A percentile compares a stretch with the other conserved stretches of the same genome.
Evolutionary conservation across 768 basidiomycete species (phyloP).

Genomic region (Tricholoma sp.): DNA sequence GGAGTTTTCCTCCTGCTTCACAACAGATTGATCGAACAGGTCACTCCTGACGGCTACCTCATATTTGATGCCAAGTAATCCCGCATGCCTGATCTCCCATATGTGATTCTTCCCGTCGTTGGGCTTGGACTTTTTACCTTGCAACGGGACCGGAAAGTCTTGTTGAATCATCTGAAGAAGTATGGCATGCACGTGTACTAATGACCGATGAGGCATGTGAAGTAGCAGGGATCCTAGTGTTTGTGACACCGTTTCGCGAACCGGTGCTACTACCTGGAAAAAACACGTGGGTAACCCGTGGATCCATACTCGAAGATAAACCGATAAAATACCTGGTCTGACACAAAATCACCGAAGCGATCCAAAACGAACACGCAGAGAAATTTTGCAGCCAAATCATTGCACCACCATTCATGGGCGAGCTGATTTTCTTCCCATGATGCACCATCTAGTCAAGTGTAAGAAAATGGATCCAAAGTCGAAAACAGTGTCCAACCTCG

Average conservation of each 20-base stretch:
- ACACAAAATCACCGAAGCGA: slow-evolving; percentile 97
- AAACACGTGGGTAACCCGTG: background rate
- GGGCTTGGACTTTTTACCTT: slow-evolving; percentile 21
- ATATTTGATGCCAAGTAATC: slow-evolving; percentile 94
- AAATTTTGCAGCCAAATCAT: slow-evolving; percentile 78
- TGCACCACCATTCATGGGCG: slow-evolving; percentile 85
- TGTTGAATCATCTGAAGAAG: slow-evolving; percentile 94
- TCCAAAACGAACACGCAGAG: slow-evolving; percentile 90
- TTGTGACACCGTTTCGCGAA: slow-evolving; percentile 93
- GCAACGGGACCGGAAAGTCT: slow-evolving; percentile 52
- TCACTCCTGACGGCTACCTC: slow-evolving; percentile 93
- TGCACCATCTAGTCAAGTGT: slow-evolving; percentile 37
- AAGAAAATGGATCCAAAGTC: background rate
- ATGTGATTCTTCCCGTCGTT: slow-evolving; percentile 55
- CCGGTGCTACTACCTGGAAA: slow-evolving; percentile 81
- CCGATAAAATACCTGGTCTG: slow-evolving; percentile 59
- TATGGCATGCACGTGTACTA: slow-evolving; percentile 75
- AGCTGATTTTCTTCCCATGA: slow-evolving; percentile 54
- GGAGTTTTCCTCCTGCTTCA: slow-evolving; percentile 32
- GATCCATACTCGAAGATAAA: background rate
- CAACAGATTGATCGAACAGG: slow-evolving; percentile 49
- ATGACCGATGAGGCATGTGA: slow-evolving; percentile 80
- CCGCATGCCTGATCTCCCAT: slow-evolving; percentile 99
- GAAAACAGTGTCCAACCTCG: slow-evolving; percentile 41
- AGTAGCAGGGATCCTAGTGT: slow-evolving; percentile 85